Percentiles rank a stretch among this genome's conserved stretches.
phyloP scores from a whole-genome alignment of 2,329 filamentous ascomycete genomes.

The Knoxdaviesia capensis region DNA sequence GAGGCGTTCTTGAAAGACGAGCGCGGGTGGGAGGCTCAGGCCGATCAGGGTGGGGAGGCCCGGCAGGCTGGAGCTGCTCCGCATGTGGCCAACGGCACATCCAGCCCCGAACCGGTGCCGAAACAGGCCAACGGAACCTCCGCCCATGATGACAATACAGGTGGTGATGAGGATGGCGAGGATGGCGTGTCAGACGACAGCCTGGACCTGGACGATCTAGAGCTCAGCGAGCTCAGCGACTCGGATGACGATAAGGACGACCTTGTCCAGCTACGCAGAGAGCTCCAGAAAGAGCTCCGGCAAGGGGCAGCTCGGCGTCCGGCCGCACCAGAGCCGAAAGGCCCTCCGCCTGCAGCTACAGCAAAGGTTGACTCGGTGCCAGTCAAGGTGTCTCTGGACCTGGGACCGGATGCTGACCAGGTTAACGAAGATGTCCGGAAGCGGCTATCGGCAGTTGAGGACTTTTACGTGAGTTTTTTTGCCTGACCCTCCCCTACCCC shows the following conservation, averaged over 20 bases:
- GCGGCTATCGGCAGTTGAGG: slow-evolving; percentile 54
- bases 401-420: slow-evolving; percentile 25
- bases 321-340: not conserved
- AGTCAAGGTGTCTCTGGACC: slow-evolving; percentile 8
- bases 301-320: slow-evolving; percentile 9
- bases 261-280: slow-evolving; percentile 22
- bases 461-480: slow-evolving; percentile 56
- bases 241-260: slow-evolving; percentile 16
- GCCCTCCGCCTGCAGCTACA: slow-evolving; percentile 6
- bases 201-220: slow-evolving; percentile 24
- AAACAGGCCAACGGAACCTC: no score
- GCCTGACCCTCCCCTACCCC: not conserved
- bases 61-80: no score
- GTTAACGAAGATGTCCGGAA: slow-evolving; percentile 35
- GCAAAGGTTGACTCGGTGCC: slow-evolving; percentile 7
- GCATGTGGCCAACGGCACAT: no score
- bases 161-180: slow-evolving; percentile 13
- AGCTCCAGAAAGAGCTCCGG: slow-evolving; percentile 16
- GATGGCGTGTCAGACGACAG: slow-evolving; percentile 14
- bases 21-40: slow-evolving; percentile 56
- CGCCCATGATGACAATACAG: no score
- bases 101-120: no score
- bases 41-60: slow-evolving; percentile 9
- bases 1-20: slow-evolving; percentile 85
- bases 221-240: slow-evolving; percentile 20